phyloP scores from a whole-genome alignment of 1,284 basidiomycete species.

The Moesziomyces antarcticus region DNA sequence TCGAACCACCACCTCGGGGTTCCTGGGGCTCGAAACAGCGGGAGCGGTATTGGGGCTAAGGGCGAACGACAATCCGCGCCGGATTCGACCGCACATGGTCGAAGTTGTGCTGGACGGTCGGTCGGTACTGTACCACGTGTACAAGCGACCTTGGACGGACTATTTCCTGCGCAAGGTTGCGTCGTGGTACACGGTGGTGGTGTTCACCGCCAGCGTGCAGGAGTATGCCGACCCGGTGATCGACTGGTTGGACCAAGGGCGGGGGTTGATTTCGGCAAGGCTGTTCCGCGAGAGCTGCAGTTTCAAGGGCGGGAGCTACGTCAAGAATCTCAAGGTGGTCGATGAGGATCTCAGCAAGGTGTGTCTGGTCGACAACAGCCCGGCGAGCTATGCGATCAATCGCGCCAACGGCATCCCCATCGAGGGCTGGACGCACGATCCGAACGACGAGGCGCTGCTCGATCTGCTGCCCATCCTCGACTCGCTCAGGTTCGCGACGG shows the following conservation, averaged over 20 bases:
- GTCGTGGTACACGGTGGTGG: conserved; percentile 97
- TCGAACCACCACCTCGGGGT: conserved; percentile 29
- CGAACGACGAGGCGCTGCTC: conserved; percentile 92
- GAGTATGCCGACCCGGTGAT: conserved; percentile 99
- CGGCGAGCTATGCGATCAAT: conserved; percentile 89
- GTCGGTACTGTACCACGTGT: conserved; percentile 95
- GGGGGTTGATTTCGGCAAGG: conserved; percentile 81
- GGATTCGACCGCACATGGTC: conserved; percentile 86
- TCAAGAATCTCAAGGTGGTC: conserved; percentile 88
- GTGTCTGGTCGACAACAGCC: conserved; percentile 96
- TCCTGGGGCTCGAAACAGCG: conserved; percentile 59
- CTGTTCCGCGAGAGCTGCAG: conserved; percentile 97
- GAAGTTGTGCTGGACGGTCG: conserved; percentile 91
- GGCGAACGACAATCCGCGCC: conserved; percentile 44
- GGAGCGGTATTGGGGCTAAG: conserved; percentile 61
- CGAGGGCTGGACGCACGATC: conserved; percentile 98
- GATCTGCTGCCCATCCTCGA: conserved; percentile 95
- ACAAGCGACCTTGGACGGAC: conserved; percentile 94
- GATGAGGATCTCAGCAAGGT: conserved; percentile 89
- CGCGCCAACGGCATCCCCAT: conserved; percentile 98
- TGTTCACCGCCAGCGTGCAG: conserved; percentile 98
- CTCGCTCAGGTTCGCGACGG: conserved; percentile 91
- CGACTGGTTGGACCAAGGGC: conserved; percentile 96
- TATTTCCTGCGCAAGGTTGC: conserved; percentile 75
- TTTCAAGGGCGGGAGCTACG: conserved; percentile 90